Conservation (phyloP, 1,284 basidiomycete species). For the Ceratobasidium sp. region DNA sequence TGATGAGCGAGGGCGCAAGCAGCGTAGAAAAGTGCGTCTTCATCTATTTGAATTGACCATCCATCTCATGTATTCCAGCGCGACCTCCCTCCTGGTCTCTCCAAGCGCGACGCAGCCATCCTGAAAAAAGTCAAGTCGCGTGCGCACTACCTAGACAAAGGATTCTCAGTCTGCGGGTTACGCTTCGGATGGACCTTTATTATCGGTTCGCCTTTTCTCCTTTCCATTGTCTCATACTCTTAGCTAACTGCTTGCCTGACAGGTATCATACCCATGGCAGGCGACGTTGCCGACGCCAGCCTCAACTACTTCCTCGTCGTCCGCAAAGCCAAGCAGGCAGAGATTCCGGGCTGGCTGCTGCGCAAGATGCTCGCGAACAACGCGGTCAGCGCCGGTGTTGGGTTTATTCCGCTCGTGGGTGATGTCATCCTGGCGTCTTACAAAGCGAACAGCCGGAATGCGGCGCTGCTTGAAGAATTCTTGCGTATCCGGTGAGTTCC, state of each 20-base stretch:
- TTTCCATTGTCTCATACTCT: not conserved
- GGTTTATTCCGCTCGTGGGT: constrained; percentile 83
- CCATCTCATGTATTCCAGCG: constrained; percentile 63
- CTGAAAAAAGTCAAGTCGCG: constrained; percentile 81
- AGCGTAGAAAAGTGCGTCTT: constrained; percentile 73
- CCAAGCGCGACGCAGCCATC: constrained; percentile 80
- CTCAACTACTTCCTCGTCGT: constrained; percentile 86
- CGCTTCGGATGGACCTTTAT: constrained; percentile 90
- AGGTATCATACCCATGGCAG: constrained; percentile 79
- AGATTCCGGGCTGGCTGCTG: constrained; percentile 78
- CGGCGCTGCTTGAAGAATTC: constrained; percentile 78
- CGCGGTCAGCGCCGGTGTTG: constrained; percentile 75
- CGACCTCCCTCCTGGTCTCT: constrained; percentile 81
- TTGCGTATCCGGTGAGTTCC: constrained; percentile 65
- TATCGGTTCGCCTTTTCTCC: constrained; percentile 64
- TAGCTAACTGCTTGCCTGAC: constrained; percentile 33
- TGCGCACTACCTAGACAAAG: constrained; percentile 93
- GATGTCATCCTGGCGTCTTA: constrained; percentile 80
- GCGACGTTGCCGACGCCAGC: constrained; percentile 72
- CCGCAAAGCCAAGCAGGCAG: constrained; percentile 79
- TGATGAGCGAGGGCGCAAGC: constrained; percentile 74
- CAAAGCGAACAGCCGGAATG: constrained; percentile 94
- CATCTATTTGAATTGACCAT: constrained; percentile 3
- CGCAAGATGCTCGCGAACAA: constrained; percentile 85
- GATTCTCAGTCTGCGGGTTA: constrained; percentile 85